Conservation (phyloP, 345 rosid species). For the Fremontodendron californicum region DNA sequence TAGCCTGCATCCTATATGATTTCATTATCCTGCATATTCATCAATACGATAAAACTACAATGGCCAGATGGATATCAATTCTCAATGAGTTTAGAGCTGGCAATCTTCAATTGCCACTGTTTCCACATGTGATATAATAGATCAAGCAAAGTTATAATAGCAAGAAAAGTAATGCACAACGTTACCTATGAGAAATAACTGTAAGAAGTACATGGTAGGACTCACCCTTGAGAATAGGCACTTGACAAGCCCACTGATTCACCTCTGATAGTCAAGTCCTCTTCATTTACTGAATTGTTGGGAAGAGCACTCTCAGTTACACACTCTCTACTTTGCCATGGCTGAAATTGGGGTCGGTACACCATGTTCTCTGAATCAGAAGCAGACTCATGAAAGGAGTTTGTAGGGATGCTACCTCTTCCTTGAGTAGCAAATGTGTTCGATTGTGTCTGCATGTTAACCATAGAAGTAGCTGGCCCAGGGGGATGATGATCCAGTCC, state of each 20-base stretch:
- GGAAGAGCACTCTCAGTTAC: constrained; percentile 25
- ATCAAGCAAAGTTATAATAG: not conserved
- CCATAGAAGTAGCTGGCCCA: constrained; percentile 23
- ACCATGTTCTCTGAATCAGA: constrained; percentile 43
- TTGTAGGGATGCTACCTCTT: constrained; percentile 31
- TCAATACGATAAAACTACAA: not conserved
- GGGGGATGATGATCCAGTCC: constrained; percentile 32
- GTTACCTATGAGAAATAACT: not conserved
- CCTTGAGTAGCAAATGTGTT: constrained; percentile 32
- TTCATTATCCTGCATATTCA: not conserved
- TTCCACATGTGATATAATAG: too few relatives aligned
- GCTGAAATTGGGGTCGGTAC: constrained; percentile 38
- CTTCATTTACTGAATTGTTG: constrained; percentile 29
- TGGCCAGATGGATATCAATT: not conserved
- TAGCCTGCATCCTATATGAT: not conserved
- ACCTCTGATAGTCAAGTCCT: constrained; percentile 24
- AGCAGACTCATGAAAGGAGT: constrained; percentile 38
- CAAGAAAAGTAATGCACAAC: not conserved
- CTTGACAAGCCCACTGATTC: constrained; percentile 43
- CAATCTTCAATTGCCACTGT: not conserved
- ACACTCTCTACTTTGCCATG: constrained; percentile 41
- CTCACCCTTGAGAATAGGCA: constrained; percentile 69
- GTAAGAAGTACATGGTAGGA: not conserved
- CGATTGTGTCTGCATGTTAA: constrained; percentile 33
- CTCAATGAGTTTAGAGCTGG: not conserved